A percentile compares a stretch with the other conserved stretches of the same genome.
Conservation (phyloP, 2,329 filamentous ascomycete genomes). For the Neospermospora avenae region DNA sequence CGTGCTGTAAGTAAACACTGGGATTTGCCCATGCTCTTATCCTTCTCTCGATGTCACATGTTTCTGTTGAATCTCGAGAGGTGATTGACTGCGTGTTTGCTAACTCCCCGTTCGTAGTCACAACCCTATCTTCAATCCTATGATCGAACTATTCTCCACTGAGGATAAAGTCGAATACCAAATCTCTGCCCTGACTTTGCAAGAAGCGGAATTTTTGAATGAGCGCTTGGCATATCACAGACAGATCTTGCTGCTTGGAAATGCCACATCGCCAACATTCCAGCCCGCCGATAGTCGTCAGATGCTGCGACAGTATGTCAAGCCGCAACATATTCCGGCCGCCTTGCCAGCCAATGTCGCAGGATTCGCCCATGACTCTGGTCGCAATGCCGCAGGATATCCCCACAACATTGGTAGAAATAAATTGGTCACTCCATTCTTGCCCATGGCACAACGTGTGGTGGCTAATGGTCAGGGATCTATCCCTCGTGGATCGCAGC, state of each 20-base stretch:
- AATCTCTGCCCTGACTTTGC: neutral
- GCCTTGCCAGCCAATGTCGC: neutral
- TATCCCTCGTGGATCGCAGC: neutral
- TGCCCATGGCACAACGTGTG: neutral
- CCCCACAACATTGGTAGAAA: neutral
- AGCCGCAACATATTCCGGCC: neutral
- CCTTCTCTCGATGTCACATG: too few relatives aligned
- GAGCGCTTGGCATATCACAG: neutral
- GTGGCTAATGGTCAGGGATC: neutral
- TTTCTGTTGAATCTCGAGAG: too few relatives aligned
- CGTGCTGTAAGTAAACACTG: neutral
- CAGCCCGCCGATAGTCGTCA: neutral
- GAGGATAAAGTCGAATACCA: conserved; percentile 6
- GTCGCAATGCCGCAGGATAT: too few relatives aligned
- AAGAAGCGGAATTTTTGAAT: neutral
- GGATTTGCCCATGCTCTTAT: too few relatives aligned
- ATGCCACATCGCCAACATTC: neutral
- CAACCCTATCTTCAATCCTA: neutral
- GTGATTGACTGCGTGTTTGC: too few relatives aligned
- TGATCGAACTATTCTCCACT: conserved; percentile 10
- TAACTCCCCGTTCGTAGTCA: too few relatives aligned
- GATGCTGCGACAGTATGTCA: neutral
- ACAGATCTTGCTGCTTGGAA: neutral
- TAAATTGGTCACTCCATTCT: neutral
- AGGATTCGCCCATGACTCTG: neutral